Evolutionary conservation across 2,329 filamentous ascomycete genomes (phyloP).

Genomic region (Alternaria arborescens): DNA sequence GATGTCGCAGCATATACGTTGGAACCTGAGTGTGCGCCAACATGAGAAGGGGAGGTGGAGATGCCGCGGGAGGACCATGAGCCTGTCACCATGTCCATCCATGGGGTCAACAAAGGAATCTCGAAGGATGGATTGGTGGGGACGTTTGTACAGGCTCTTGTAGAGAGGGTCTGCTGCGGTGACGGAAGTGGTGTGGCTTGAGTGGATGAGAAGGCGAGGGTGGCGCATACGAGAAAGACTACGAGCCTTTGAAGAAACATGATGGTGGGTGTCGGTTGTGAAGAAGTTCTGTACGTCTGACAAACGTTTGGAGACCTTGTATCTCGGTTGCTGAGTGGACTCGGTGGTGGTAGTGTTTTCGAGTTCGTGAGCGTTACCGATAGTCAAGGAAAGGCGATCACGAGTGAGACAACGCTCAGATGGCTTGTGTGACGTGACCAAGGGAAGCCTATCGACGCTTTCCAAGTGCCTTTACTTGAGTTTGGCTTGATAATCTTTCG

Average conservation of each 20-base stretch:
- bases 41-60: constrained; percentile 1
- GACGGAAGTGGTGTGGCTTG: neutral
- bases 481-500: neutral
- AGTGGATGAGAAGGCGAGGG: constrained; percentile 1
- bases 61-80: constrained; percentile 24
- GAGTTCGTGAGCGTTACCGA: neutral
- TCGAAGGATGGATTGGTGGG: constrained; percentile 34
- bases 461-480: neutral
- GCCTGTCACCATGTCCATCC: constrained; percentile 27
- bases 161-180: neutral
- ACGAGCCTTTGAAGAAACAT: neutral
- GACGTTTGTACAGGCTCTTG: constrained; percentile 22
- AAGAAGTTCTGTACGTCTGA: neutral
- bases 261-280: neutral
- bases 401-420: neutral
- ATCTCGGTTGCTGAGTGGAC: neutral
- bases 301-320: neutral
- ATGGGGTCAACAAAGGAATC: constrained; percentile 13
- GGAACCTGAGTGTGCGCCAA: constrained; percentile 4
- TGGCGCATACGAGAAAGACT: constrained; percentile 2
- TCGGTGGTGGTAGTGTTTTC: neutral
- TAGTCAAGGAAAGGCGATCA: neutral
- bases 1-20: constrained; percentile 19
- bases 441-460: neutral
- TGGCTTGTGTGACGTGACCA: neutral